phyloP scores from a whole-genome alignment of 768 basidiomycete genomes.

The Sporobolomyces pararoseus region DNA sequence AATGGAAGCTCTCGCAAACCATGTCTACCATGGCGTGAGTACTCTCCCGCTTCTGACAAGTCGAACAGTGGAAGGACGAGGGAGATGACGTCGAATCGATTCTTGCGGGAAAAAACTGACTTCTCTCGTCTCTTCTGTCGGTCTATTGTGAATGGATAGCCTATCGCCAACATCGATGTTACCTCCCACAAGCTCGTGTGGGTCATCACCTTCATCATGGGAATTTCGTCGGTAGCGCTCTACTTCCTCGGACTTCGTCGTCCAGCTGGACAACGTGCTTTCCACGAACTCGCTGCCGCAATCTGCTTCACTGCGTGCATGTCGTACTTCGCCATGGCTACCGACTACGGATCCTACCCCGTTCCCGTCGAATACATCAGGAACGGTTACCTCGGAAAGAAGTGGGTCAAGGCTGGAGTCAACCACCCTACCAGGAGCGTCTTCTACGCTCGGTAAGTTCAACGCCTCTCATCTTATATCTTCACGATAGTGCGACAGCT shows the following conservation, averaged over 20 bases:
- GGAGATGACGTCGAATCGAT: constrained; percentile 5
- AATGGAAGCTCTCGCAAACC: not conserved
- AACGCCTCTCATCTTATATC: too few relatives aligned
- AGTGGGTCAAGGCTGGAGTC: constrained; percentile 11
- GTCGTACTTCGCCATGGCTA: constrained; percentile 8
- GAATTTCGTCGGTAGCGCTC: not conserved
- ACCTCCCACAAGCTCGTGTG: not conserved
- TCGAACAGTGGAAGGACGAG: not conserved
- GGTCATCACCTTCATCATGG: constrained; percentile 21
- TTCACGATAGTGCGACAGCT: too few relatives aligned
- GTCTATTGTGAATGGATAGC: not conserved
- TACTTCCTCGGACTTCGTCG: constrained; percentile 6
- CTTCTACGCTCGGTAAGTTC: constrained; percentile 21
- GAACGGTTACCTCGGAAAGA: constrained; percentile 8
- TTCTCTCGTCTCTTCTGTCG: not conserved
- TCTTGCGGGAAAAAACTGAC: too few relatives aligned
- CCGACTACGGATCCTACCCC: constrained; percentile 14
- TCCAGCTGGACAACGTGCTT: not conserved
- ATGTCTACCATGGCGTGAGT: constrained; percentile 4
- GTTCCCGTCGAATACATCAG: constrained; percentile 26
- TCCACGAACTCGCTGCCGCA: constrained; percentile 24
- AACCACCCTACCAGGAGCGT: constrained; percentile 21
- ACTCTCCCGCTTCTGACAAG: not conserved
- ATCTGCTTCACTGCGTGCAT: constrained; percentile 14
- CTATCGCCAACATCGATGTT: constrained; percentile 11